phyloP scores from a whole-genome alignment of 345 rosid genomes.

The Murraya paniculata region DNA sequence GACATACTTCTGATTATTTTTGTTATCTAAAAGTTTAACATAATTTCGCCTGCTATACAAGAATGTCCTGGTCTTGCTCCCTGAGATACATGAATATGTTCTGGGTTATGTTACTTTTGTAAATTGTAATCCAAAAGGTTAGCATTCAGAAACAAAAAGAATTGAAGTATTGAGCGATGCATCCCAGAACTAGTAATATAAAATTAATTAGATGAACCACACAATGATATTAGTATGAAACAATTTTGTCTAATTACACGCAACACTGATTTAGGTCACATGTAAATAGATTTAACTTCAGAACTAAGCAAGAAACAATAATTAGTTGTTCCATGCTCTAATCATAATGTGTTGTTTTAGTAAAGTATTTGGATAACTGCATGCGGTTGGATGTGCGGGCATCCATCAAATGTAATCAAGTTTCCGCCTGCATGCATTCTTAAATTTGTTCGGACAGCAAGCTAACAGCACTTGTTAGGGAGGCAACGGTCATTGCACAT shows the following conservation, averaged over 20 bases:
- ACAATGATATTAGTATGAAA: not conserved
- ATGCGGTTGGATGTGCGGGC: not conserved
- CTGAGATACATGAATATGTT: not conserved
- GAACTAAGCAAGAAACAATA: slow-evolving; percentile 7
- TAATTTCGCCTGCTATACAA: not conserved
- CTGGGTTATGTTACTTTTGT: not conserved
- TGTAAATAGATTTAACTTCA: not conserved
- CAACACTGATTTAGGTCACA: not conserved
- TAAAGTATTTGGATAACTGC: not conserved
- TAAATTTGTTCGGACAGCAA: not conserved
- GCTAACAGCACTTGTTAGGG: not conserved
- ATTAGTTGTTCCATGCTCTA: slow-evolving; percentile 9
- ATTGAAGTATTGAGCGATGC: not conserved
- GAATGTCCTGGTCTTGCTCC: not conserved
- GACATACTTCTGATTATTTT: not conserved
- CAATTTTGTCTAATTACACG: not conserved
- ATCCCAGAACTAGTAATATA: not conserved
- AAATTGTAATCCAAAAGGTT: not conserved
- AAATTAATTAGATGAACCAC: not conserved
- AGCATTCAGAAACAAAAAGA: not conserved
- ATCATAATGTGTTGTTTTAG: not conserved
- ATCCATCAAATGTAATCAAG: not conserved
- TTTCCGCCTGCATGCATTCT: not conserved
- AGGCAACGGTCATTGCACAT: not conserved
- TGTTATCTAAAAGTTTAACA: slow-evolving; percentile 2